phyloP scores from a whole-genome alignment of 768 basidiomycete genomes.

The Boletus sensibilis region DNA sequence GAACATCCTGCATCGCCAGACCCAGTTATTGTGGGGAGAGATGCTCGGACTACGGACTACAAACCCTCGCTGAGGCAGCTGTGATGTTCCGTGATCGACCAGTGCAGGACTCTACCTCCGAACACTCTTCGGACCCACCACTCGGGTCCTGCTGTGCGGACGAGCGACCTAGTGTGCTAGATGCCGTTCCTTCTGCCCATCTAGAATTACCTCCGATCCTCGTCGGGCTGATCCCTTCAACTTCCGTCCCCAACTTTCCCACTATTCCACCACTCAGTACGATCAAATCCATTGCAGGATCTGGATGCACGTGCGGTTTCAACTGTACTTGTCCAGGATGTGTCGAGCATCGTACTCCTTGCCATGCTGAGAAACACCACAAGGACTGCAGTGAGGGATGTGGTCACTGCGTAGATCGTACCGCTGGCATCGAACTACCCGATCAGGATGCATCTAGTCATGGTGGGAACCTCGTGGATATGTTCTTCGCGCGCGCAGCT shows the following conservation, averaged over 20 bases:
- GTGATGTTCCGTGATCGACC: conserved; percentile 19
- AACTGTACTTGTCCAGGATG: conserved; percentile 74
- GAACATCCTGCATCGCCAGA: conserved; percentile 1
- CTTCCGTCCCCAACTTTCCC: conserved; percentile 45
- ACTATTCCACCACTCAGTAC: conserved; percentile 60
- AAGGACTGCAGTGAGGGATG: conserved; percentile 52
- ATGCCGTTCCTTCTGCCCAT: conserved; percentile 19
- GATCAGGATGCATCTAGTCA: conserved; percentile 8
- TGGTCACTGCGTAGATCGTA: conserved; percentile 59
- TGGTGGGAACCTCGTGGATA: conserved; percentile 46
- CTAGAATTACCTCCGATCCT: conserved; percentile 53
- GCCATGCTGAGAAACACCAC: conserved; percentile 39
- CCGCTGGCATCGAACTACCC: conserved; percentile 45
- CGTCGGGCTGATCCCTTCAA: conserved; percentile 18
- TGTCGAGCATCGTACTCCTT: conserved; percentile 60
- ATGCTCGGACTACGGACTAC: conserved; percentile 24
- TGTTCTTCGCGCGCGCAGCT: conserved; percentile 68
- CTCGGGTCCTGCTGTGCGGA: conserved; percentile 24
- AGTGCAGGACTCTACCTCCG: not conserved
- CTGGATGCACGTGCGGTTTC: conserved; percentile 72
- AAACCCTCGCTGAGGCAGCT: conserved; percentile 40
- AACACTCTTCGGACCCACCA: conserved; percentile 7
- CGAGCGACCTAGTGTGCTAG: not conserved
- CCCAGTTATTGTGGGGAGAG: conserved; percentile 3
- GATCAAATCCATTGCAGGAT: conserved; percentile 58